Evolutionary conservation across 768 basidiomycete genomes (phyloP).

Genomic region (Panaeolus papilionaceus): DNA sequence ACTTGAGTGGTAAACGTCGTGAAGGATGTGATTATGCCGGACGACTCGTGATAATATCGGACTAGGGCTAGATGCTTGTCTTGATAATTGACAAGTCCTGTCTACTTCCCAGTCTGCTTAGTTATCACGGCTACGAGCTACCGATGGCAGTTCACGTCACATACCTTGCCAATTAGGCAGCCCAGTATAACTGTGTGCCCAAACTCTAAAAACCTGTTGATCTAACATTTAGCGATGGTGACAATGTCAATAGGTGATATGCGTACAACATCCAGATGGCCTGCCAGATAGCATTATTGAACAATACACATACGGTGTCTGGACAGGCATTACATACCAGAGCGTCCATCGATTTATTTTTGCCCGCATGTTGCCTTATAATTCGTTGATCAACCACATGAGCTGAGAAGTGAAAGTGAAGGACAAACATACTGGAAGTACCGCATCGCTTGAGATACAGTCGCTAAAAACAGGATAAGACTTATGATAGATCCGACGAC

Average conservation of each 20-base stretch:
- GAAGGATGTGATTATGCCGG: not conserved
- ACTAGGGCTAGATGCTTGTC: not conserved
- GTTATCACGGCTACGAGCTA: not conserved
- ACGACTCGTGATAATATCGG: not conserved
- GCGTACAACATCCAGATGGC: not conserved
- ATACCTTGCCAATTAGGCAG: not conserved
- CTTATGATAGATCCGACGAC: not conserved
- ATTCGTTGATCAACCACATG: not conserved
- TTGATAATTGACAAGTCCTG: not conserved
- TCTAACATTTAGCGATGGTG: not conserved
- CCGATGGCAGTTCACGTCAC: not conserved
- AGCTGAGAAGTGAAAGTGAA: not conserved
- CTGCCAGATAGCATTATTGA: not conserved
- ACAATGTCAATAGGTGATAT: not conserved
- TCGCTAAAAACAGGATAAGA: not conserved
- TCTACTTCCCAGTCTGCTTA: not conserved
- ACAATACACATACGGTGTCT: not conserved
- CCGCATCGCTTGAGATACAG: not conserved
- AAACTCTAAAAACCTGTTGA: not conserved
- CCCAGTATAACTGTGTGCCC: not conserved
- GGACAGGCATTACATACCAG: not conserved
- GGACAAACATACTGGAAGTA: not conserved
- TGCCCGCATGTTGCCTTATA: not conserved
- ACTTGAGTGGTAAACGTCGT: not conserved
- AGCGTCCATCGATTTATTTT: not conserved